Evolutionary conservation across 2,329 filamentous ascomycete genomes (phyloP), one percentile per base, ranked within the genome.

Genomic region (Trichoderma oligosporum): DNA sequence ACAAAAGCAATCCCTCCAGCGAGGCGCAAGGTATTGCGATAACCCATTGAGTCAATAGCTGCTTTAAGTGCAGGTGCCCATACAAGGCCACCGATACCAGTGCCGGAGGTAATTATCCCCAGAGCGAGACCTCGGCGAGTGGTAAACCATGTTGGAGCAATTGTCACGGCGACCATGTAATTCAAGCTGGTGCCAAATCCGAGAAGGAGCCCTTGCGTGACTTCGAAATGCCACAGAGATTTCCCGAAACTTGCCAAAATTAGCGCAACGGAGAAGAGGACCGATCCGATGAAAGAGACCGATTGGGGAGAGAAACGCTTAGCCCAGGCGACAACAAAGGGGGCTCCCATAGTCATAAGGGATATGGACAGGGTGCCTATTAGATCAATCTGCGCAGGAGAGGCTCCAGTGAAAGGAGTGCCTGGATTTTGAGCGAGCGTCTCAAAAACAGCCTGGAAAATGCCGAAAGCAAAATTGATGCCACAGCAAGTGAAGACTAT

Each of bases 271-370:
- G 49, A 42, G 20, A 53, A 53, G 7, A 44, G 35, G 7, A 42
- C 16, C 4, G 51, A 38, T 6, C 51, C 51, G 8, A 54, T 36
- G 22, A 54, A n/a, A 12, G 39, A 54, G 31, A 54, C 42, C 7
- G 4, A 45, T 16, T 25, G 8, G 12, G 51, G 51, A n/a, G 51
- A 45, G 39, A 54, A 45, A 22, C 51, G 51, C 31, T 54, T 54
- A 4, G 51, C 22, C 51, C 51, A 54, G 11, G 51, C 51, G 20
- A 53, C 49, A 12, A 44, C 49, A 27, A 53, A 53, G 2, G 49
- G 49, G 29, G 49, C 49, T 25, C 49, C 49, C 5, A 53, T 53
- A 7, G 49, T 53, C 49, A 53, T 53, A 9, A 53, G 49, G 8
- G 49, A 33, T 24, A 53, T 44, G 29, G 51, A 45, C 29, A 45